phyloP scores from a whole-genome alignment of 2,329 filamentous ascomycete genomes.

The Hymenoscyphus linearis region DNA sequence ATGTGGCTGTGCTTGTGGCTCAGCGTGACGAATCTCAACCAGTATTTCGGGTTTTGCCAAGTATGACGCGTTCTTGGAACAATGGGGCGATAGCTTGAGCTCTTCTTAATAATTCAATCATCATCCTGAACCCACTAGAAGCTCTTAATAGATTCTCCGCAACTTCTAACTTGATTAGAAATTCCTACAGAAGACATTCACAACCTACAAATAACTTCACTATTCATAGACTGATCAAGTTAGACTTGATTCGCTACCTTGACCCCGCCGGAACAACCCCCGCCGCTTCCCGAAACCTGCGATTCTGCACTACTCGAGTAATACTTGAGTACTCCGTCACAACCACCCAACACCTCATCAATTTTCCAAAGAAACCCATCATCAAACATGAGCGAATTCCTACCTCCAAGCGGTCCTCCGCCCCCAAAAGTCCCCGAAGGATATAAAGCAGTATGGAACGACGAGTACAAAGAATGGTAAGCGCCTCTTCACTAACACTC shows the following conservation, averaged over 20 bases:
- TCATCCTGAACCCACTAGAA: not conserved
- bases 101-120: not conserved
- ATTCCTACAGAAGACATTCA: not conserved
- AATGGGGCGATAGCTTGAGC: not conserved
- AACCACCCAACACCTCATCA: not conserved
- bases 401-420: constrained; percentile 36
- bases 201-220: not conserved
- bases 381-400: constrained; percentile 28
- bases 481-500: constrained; percentile 15
- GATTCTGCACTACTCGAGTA: not conserved
- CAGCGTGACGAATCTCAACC: not conserved
- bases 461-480: constrained; percentile 81
- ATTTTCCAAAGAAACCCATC: not conserved
- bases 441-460: constrained; percentile 82
- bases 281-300: not conserved
- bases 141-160: not conserved
- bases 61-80: not conserved
- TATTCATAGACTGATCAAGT: not conserved
- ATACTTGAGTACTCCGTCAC: too few relatives aligned
- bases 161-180: not conserved
- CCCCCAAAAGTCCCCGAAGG: constrained; percentile 60
- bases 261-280: not conserved
- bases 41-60: not conserved
- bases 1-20: not conserved
- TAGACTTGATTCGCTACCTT: not conserved